Percentiles rank a stretch among this genome's conserved stretches.
Evolutionary conservation across 2,329 filamentous ascomycete species (phyloP).

Genomic region (Aureobasidium sp.): DNA sequence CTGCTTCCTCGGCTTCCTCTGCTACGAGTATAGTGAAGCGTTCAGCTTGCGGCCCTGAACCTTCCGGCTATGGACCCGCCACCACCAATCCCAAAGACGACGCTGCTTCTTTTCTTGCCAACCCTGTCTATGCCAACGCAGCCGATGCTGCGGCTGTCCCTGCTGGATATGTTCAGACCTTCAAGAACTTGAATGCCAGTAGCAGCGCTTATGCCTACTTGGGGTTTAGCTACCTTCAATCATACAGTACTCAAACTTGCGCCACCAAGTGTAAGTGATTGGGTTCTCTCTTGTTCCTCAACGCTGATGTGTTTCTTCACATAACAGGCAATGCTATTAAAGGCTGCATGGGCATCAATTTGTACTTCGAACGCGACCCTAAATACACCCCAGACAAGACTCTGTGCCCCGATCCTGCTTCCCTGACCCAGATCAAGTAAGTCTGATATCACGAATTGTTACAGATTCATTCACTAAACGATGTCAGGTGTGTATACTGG

Average conservation of each 20-base stretch:
- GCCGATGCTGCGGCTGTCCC: slow-evolving; percentile 15
- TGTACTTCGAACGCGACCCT: slow-evolving; percentile 17
- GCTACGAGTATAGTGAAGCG: not conserved
- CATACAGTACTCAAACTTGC: slow-evolving; percentile 11
- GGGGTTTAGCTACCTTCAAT: slow-evolving; percentile 16
- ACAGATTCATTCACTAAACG: not conserved
- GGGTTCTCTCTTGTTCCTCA: not conserved
- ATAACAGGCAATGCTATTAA: not conserved
- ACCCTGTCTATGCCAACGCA: slow-evolving; percentile 13
- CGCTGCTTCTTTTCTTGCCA: slow-evolving; percentile 21
- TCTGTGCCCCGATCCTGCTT: slow-evolving; percentile 27
- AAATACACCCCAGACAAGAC: slow-evolving; percentile 22
- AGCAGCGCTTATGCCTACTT: slow-evolving; percentile 16
- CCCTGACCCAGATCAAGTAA: slow-evolving; percentile 27
- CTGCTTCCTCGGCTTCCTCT: not conserved
- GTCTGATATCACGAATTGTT: slow-evolving; percentile 16
- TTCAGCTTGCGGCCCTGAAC: not conserved
- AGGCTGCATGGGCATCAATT: slow-evolving; percentile 14
- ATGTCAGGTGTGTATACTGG: slow-evolving; percentile 26
- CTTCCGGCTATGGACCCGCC: not conserved
- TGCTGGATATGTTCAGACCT: slow-evolving; percentile 15
- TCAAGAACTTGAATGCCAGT: slow-evolving; percentile 14
- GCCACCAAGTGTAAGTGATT: not conserved
- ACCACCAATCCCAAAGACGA: slow-evolving; percentile 21
- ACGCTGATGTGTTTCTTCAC: not conserved